phyloP scores from a whole-genome alignment of 345 rosid genomes.

The Rhizophora apiculata region DNA sequence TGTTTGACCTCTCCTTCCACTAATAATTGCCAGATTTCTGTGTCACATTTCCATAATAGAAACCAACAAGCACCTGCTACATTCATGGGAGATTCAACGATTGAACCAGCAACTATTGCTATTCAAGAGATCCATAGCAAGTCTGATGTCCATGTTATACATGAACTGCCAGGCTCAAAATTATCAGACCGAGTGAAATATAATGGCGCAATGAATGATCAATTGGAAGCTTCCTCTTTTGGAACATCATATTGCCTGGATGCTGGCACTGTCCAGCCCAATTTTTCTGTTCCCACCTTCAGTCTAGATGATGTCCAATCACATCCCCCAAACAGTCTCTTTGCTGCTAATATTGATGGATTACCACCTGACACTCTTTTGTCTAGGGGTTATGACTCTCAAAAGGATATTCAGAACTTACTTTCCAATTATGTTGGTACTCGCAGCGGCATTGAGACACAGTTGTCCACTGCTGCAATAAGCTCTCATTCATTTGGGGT shows the following conservation, averaged over 20 bases:
- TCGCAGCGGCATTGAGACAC: slow-evolving; percentile 78
- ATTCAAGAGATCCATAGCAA: slow-evolving; percentile 69
- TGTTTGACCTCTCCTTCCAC: slow-evolving; percentile 96
- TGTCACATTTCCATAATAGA: slow-evolving; percentile 62
- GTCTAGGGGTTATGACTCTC: slow-evolving; percentile 83
- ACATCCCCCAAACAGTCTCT: slow-evolving; percentile 56
- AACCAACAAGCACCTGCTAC: slow-evolving; percentile 56
- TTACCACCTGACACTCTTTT: slow-evolving; percentile 74
- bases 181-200: slow-evolving; percentile 57
- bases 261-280: slow-evolving; percentile 67
- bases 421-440: slow-evolving; percentile 73
- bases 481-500: slow-evolving; percentile 91
- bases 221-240: slow-evolving; percentile 84
- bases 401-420: slow-evolving; percentile 91
- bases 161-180: slow-evolving; percentile 53
- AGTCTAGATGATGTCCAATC: slow-evolving; percentile 79
- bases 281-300: slow-evolving; percentile 64
- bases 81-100: slow-evolving; percentile 48
- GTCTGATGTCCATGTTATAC: slow-evolving; percentile 51
- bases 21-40: slow-evolving; percentile 72
- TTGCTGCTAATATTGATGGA: slow-evolving; percentile 56
- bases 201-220: slow-evolving; percentile 64
- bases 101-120: slow-evolving; percentile 53
- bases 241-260: slow-evolving; percentile 91
- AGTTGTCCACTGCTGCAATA: slow-evolving; percentile 77